Conservation (phyloP, 352 stramenopile species). For the Phytophthora syringae region DNA sequence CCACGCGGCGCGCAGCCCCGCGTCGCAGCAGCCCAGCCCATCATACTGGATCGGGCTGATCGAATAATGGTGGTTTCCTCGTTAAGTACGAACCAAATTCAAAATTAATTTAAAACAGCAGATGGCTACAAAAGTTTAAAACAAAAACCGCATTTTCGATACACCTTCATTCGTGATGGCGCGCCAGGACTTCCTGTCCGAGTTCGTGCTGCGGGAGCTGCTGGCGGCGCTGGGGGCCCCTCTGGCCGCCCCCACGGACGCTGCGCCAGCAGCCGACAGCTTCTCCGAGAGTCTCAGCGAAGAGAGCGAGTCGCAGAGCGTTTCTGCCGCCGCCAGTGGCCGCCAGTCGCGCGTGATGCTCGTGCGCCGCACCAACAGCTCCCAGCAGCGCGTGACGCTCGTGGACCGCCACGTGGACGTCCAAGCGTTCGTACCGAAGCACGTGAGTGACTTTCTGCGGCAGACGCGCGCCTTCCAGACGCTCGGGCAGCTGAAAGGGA, state of each 20-base stretch:
- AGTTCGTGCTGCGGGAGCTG: conserved; percentile 67
- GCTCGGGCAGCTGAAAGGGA: conserved; percentile 53
- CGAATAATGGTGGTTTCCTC: too few species aligned
- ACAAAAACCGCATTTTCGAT: too few species aligned
- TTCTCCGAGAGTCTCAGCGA: conserved; percentile 54
- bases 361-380: conserved; percentile 50
- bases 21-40: conserved; percentile 29
- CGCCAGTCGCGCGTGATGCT: conserved; percentile 57
- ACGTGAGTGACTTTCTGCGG: conserved; percentile 27
- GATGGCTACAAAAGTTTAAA: too few species aligned
- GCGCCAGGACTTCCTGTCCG: conserved; percentile 41
- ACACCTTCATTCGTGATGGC: too few species aligned
- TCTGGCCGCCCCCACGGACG: not conserved
- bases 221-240: conserved; percentile 49
- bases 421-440: conserved; percentile 54
- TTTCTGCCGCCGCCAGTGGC: not conserved
- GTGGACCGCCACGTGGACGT: conserved; percentile 57
- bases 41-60: conserved; percentile 30
- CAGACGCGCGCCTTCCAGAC: conserved; percentile 38
- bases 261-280: conserved; percentile 25
- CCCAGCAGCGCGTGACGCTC: conserved; percentile 48
- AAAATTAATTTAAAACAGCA: too few species aligned
- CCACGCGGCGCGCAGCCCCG: conserved; percentile 23
- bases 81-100: too few species aligned
- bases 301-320: conserved; percentile 60